These are phyloP conservation scores for Candolleomyces aberdarensis DNA, from an alignment of 768 basidiomycete species.

Conservation along the genomic window DNA sequence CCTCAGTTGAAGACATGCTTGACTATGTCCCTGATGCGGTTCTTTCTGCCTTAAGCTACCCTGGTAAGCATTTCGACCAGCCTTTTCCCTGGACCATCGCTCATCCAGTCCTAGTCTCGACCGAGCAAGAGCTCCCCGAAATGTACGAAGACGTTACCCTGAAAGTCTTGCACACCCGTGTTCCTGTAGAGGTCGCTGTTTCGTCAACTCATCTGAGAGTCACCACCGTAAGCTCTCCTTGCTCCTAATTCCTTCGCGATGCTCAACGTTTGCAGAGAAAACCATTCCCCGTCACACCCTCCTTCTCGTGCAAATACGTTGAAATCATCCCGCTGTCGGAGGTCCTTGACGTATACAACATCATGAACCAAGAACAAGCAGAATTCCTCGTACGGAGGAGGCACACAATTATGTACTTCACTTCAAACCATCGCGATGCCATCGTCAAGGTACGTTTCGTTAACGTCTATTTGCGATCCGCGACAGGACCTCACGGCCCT, in stretches of 20 bases:
- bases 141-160: slow-evolving; percentile 63
- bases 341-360: slow-evolving; percentile 84
- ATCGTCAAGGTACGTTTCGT: slow-evolving; percentile 62
- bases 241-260: neutral
- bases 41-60: slow-evolving; percentile 45
- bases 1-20: slow-evolving; percentile 59
- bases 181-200: slow-evolving; percentile 69
- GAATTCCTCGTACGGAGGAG: slow-evolving; percentile 82
- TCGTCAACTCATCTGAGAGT: slow-evolving; percentile 71
- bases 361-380: slow-evolving; percentile 65
- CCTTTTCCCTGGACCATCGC: slow-evolving; percentile 1
- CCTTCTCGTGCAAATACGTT: slow-evolving; percentile 69
- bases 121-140: slow-evolving; percentile 59
- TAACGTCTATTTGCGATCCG: neutral
- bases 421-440: slow-evolving; percentile 61
- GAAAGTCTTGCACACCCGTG: slow-evolving; percentile 63
- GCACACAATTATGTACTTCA: slow-evolving; percentile 74
- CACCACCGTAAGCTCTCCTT: slow-evolving; percentile 55
- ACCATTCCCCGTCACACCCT: slow-evolving; percentile 66
- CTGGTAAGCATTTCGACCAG: slow-evolving; percentile 41
- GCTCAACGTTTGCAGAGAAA: slow-evolving; percentile 44
- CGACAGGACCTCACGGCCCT: neutral
- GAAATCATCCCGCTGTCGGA: slow-evolving; percentile 80
- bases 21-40: slow-evolving; percentile 50
- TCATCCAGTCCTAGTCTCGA: slow-evolving; percentile 36